A percentile compares a stretch with the other conserved stretches of the same genome.
phyloP scores from a whole-genome alignment of 257 asterid genomes.

The Capsicum rhomboideum region DNA sequence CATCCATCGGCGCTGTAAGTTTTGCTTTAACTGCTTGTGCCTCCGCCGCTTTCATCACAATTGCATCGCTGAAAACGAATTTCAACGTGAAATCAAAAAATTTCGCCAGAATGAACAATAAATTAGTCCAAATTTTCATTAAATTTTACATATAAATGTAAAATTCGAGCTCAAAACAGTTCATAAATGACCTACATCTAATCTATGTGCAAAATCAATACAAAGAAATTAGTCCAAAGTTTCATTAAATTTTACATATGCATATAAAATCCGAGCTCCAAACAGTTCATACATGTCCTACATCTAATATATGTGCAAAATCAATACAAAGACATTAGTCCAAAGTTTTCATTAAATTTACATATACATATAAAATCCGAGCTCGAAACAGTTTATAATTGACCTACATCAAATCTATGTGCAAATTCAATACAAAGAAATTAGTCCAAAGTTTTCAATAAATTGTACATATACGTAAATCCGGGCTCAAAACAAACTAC shows the following conservation, averaged over 20 bases:
- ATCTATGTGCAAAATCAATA: not conserved
- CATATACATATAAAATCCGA: no score
- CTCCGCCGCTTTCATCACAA: constrained; percentile 32
- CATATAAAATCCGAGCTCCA: not conserved
- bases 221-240: not conserved
- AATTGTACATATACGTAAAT: no score
- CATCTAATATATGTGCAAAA: no score
- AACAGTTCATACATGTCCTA: not conserved
- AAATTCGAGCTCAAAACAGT: not conserved
- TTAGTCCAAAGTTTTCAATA: no score
- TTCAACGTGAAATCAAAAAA: not conserved
- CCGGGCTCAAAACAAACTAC: no score
- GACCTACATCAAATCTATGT: no score
- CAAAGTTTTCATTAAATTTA: no score
- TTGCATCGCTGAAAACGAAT: constrained; percentile 29
- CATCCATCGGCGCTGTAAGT: constrained; percentile 25
- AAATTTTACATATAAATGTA: not conserved
- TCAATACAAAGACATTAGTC: no score
- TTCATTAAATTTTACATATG: not conserved
- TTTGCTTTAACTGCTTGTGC: constrained; percentile 13
- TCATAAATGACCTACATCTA: not conserved
- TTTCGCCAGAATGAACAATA: no score
- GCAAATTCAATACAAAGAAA: no score
- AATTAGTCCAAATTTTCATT: not conserved
- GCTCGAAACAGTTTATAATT: no score